These are phyloP conservation scores for Hamamelis virginiana DNA, from an alignment of 164 flowering plant species.

Conservation along the genomic window DNA sequence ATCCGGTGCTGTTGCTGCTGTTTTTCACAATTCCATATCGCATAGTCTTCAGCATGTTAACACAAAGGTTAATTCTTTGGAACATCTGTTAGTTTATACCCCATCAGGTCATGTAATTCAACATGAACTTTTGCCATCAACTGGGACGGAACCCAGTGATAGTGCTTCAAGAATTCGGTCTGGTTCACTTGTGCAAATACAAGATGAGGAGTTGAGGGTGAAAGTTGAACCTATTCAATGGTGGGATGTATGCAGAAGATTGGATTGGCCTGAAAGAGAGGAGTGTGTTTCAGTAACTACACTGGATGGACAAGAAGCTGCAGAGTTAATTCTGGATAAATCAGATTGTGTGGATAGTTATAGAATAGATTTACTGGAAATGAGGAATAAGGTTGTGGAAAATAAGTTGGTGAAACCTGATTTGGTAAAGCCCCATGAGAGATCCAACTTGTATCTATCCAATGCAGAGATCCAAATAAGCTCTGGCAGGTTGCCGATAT, in stretches of 20 bases:
- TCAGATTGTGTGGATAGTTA: constrained; percentile 36
- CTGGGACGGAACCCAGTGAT: constrained; percentile 44
- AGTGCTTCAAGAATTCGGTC: constrained; percentile 35
- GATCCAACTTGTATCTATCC: constrained; percentile 64
- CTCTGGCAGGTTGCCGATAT: constrained; percentile 56
- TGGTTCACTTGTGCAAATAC: constrained; percentile 37
- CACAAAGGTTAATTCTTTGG: constrained; percentile 43
- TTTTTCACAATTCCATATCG: constrained; percentile 63
- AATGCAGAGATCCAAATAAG: constrained; percentile 85
- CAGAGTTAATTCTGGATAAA: constrained; percentile 25
- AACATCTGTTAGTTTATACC: constrained; percentile 81
- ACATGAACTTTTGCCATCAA: constrained; percentile 61
- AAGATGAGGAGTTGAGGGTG: constrained; percentile 70
- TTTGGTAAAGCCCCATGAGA: constrained; percentile 41
- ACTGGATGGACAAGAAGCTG: constrained; percentile 30
- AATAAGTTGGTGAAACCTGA: constrained; percentile 15
- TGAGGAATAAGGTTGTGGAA: constrained; percentile 20
- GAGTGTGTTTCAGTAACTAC: constrained; percentile 39
- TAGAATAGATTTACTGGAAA: constrained; percentile 14
- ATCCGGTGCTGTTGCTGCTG: constrained; percentile 85
- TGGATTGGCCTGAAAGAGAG: constrained; percentile 81
- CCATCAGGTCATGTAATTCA: constrained; percentile 86
- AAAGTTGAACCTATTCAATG: constrained; percentile 78
- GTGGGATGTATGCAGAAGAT: constrained; percentile 92
- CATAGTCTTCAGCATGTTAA: constrained; percentile 28